Conservation (phyloP, 306 rosid genomes). For the Pueraria montana region DNA sequence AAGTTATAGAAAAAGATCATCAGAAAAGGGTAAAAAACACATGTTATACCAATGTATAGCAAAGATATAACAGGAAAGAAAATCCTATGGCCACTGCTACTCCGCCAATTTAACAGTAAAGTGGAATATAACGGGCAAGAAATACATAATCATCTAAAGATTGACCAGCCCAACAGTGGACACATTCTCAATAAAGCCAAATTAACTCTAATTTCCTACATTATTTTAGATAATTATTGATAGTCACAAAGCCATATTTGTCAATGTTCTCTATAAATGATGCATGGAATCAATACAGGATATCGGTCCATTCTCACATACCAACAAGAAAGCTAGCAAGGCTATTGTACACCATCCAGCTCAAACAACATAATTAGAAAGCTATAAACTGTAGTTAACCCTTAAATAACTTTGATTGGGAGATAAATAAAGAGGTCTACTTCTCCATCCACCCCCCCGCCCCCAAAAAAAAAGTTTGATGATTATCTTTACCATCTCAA, state of each 20-base stretch:
- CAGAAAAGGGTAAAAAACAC: constrained; percentile 27
- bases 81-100: neutral
- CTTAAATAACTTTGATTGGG: neutral
- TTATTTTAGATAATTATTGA: constrained; percentile 1
- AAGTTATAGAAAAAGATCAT: constrained; percentile 4
- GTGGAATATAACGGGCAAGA: constrained; percentile 35
- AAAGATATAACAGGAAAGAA: neutral
- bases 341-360: constrained; percentile 17
- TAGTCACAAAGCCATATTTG: constrained; percentile 10
- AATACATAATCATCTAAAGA: constrained; percentile 32
- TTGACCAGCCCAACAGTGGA: neutral
- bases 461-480: constrained; percentile 19
- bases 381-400: constrained; percentile 16
- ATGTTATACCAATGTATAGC: constrained; percentile 27
- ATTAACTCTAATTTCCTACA: constrained; percentile 2
- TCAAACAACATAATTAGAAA: constrained; percentile 30
- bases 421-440: constrained; percentile 25
- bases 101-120: neutral
- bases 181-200: constrained; percentile 28
- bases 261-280: constrained; percentile 1
- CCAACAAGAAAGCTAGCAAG: constrained; percentile 43
- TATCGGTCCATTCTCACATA: constrained; percentile 11
- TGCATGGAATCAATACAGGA: constrained; percentile 23
- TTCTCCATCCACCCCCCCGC: neutral
- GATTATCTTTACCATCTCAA: constrained; percentile 21